Base-by-base conservation (phyloP, 257 asterid species). In the Solanum dulcamara region DNA sequence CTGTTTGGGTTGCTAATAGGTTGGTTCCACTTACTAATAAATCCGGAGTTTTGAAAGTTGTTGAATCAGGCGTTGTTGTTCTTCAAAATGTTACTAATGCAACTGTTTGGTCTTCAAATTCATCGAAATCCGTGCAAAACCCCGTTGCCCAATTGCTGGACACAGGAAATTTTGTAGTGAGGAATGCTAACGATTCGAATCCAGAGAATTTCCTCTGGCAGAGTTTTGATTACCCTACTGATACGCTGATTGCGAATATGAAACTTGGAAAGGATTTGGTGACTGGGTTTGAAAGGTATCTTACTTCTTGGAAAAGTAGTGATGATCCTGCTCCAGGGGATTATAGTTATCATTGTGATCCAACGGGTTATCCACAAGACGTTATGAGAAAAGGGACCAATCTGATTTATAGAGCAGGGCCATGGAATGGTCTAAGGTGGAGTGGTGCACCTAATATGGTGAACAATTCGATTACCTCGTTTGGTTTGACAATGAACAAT, bases 191-290 rank as follows among this genome's bases (percentile, higher is more conserved):
- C 22, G 88, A 90, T 80, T 66, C 37, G 24, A 33, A 62, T 20
- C 83, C 85, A 0, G 90, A 86, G 11, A 83, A 86, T 57, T 86
- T 62, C 50, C 38, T 92, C 0, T 91, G 97, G 97, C 92, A 91
- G 89, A 93, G 97, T 26, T 92, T 92, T 80, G 87, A 92, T 33
- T 81, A 89, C 71, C 92, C 94, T 1, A 81, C 91, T 2, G 91
- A 92, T 32, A 91, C 92, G 1, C 30, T 86, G 51, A 55, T 93
- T 20, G 93, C 97, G 0, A 92, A 92, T 3, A 91, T 91, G 95
- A 90, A 88, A 77, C 85, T 90, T 8, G 97, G 97, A 3, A 26
- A 80, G 85, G 88, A 90, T 85, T 82, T 66, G 7, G 66, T 5
- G 7, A 90, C 91, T 1, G 87, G 90, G 1, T 68, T 30, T 2